Percentiles rank a stretch among this genome's conserved stretches.
Conservation (phyloP, 257 asterid genomes). For the Fraxinus anomala region DNA sequence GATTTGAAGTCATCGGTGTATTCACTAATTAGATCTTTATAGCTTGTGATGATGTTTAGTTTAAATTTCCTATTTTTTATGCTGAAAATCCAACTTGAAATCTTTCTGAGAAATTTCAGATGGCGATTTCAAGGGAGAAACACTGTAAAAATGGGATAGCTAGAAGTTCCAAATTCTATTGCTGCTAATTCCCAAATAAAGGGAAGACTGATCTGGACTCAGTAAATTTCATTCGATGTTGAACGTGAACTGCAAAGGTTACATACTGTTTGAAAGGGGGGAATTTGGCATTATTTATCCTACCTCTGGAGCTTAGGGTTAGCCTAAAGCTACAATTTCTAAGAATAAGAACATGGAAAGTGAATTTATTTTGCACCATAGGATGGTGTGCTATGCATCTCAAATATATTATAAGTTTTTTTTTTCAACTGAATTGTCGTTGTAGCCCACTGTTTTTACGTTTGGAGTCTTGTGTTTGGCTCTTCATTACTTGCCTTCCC, state of each 20-base stretch:
- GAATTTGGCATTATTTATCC: background rate
- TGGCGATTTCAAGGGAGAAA: background rate
- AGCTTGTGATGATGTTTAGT: background rate
- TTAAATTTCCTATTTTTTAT: background rate
- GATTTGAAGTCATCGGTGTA: background rate
- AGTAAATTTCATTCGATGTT: background rate
- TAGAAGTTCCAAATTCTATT: background rate
- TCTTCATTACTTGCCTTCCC: background rate
- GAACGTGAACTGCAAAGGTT: background rate
- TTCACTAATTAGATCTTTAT: background rate
- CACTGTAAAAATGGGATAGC: background rate
- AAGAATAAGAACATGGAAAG: background rate
- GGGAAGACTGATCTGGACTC: background rate
- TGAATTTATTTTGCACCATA: background rate
- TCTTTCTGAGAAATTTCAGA: background rate
- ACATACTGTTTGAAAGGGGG: background rate
- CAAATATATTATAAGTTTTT: too few relatives aligned
- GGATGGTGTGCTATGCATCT: background rate
- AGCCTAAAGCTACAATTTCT: background rate
- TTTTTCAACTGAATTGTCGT: background rate
- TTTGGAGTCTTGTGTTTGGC: background rate
- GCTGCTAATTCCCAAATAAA: background rate
- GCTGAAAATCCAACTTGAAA: background rate
- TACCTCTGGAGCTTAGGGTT: background rate
- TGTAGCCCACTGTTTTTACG: background rate